Evolutionary conservation across 2,329 filamentous ascomycete species (phyloP), one percentile per base, ranked within the genome.

Genomic region (Fusarium udum): DNA sequence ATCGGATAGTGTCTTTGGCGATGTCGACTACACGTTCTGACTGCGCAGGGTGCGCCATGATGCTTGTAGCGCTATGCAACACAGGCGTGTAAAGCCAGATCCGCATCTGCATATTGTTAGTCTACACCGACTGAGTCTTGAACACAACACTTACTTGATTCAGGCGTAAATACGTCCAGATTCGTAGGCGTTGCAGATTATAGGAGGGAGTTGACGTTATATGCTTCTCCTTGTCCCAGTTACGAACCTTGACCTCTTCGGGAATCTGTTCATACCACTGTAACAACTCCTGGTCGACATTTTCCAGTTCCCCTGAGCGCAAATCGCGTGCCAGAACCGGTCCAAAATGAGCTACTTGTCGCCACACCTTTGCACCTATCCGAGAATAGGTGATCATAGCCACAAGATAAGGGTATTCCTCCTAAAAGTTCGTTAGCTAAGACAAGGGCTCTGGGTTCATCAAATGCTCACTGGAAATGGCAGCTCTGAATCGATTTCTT

Each of bases 41-140:
- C 71, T 93, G 91, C 9, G 85, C 83, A 57, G 91, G 87, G 78
- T 97, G 92, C 64, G 92, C 89, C 83, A 92, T 90, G 77, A 98
- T 98, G 76, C 92, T 95, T 18, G 90, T 92, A 7, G 93, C 91
- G 24, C 92, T 95, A 80, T 97, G 94, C 14, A 98, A 85, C 6
- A 97, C 91, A 0, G 95, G 95, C 0, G 94, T 93, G 80, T 97
- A 95, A 34, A 98, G 93, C 80, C 94, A 91, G 65, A 95, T 96
- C 10, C 95, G 92, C 83, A 97, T 93, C 84, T 85, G 61, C 11
- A 7, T 32, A 18, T 26, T 60, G 48, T 78, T 18, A 75, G 71
- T 39, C 15, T 22, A 31, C 22, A 10, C 13, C 4, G 7, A 28
- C 2, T 7, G 24, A 20, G 22, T 39, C 11, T 16, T 26, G 14